Evolutionary conservation across 164 flowering plant species (phyloP).

Genomic region (Buxus sempervirens): DNA sequence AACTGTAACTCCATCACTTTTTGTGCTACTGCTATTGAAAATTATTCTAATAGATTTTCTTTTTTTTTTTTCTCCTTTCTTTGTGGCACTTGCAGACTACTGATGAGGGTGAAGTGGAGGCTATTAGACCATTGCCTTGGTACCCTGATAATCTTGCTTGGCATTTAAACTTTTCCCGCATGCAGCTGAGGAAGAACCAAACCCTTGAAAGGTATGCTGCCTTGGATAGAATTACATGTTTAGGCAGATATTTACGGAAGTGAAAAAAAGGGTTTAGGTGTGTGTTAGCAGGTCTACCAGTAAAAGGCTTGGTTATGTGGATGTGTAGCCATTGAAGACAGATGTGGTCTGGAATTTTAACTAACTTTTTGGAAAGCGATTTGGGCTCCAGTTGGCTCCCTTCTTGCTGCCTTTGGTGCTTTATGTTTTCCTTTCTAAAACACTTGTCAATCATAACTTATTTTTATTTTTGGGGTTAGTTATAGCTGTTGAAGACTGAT

Average conservation of each 20-base stretch:
- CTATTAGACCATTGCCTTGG: slow-evolving; percentile 90
- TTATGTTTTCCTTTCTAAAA: no score
- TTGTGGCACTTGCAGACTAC: slow-evolving; percentile 31
- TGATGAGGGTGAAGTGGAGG: slow-evolving; percentile 60
- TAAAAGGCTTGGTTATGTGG: no score
- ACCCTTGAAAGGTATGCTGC: slow-evolving; percentile 68
- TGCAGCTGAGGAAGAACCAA: slow-evolving; percentile 88
- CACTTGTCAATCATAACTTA: no score
- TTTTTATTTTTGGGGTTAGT: no score
- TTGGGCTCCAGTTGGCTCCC: no score
- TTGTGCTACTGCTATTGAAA: background rate
- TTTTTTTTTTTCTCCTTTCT: background rate
- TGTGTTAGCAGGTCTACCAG: no score
- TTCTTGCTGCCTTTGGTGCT: no score
- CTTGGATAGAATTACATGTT: background rate
- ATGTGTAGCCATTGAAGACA: no score
- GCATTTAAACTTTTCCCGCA: slow-evolving; percentile 91
- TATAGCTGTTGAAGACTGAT: no score
- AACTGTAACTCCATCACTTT: background rate
- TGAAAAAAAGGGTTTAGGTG: background rate
- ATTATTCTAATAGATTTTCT: background rate
- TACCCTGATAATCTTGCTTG: slow-evolving; percentile 94
- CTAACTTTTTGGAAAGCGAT: no score
- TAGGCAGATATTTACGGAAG: background rate
- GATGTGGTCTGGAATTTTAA: no score